Evolutionary conservation across 768 basidiomycete species (phyloP).

Genomic region (Neoboletus brunneissimus): DNA sequence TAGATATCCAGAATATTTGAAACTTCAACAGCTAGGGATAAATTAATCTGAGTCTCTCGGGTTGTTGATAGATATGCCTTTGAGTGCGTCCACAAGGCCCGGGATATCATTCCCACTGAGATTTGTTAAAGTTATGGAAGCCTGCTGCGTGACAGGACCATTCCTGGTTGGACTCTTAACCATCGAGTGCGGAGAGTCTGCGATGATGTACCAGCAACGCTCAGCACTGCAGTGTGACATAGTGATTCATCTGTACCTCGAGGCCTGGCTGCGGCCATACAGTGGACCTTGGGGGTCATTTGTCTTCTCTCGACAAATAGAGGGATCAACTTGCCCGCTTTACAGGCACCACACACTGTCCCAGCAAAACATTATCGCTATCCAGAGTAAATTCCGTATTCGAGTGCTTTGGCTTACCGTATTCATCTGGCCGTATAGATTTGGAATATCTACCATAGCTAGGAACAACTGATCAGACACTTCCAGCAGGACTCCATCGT

Average conservation of each 20-base stretch:
- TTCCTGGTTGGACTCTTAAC: background rate
- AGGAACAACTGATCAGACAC: slow-evolving; percentile 5
- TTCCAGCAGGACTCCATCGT: background rate
- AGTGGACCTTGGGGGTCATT: slow-evolving; percentile 38
- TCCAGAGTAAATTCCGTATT: background rate
- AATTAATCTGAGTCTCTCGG: background rate
- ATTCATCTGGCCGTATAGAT: slow-evolving; percentile 64
- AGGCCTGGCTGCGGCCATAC: slow-evolving; percentile 42
- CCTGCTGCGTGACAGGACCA: background rate
- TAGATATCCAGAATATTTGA: background rate
- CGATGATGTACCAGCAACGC: background rate
- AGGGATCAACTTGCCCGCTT: slow-evolving; percentile 55
- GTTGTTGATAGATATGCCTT: slow-evolving; percentile 11
- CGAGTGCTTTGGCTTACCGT: slow-evolving; percentile 41
- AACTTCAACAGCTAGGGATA: background rate
- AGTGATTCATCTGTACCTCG: slow-evolving; percentile 37
- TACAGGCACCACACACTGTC: slow-evolving; percentile 67
- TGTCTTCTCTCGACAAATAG: slow-evolving; percentile 45
- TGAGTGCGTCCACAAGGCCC: slow-evolving; percentile 11
- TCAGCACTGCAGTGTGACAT: background rate
- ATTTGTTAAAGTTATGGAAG: background rate
- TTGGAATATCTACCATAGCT: slow-evolving; percentile 77
- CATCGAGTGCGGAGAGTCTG: slow-evolving; percentile 17
- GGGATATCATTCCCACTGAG: slow-evolving; percentile 4
- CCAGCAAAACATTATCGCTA: background rate